Base-by-base conservation (phyloP, 2,329 filamentous ascomycete species). In the Penicillium olsonii region DNA sequence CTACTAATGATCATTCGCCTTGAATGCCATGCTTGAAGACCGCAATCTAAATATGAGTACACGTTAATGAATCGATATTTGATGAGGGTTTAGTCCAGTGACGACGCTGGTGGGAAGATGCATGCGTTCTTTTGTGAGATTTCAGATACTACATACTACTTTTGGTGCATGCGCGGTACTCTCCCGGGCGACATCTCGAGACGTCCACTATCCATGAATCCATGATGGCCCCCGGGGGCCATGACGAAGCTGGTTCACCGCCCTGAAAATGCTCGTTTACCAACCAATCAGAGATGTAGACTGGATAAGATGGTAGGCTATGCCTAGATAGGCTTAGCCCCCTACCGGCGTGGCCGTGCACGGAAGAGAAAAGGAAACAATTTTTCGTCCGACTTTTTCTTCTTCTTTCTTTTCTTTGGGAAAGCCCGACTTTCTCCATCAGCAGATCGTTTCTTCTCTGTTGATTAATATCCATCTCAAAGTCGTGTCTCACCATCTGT, bases 341-440 rank as follows among this genome's bases (percentile, higher is more conserved):
- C 48, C 48, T 45, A 42, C 34, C 15, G 46, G 37, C 44, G 45
- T 45, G 56, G 57, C 60, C 58, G 51, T 57, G 59, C 59, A 55
- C 57, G 48, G 50, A 56, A 55, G 47, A 56, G 59, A 68, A 67
- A 65, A 65, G 57, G 59, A 56, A 58, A 48, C 48, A 61, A 61
- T 60, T 65, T 61, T 57, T 60, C 61, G 56, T 55, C 61, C 61
- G 47, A 60, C 56, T 61, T 68, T 70, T 66, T 68, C 67, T 66
- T 66, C 63, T 72, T 72, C 66, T 73, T 72, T 76, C 73, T 70
- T 75, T 72, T 72, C 72, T 75, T 79, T 78, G 78, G 78, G 77
- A 77, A 79, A 79, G 76, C 71, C 70, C 68, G 73, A 75, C 79
- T 81, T 79, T 77, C 78, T 81, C 81, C 81, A 79, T 80, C 79